Evolutionary conservation across 352 stramenopile genomes (phyloP).

Genomic region (Phytophthora tubulina): DNA sequence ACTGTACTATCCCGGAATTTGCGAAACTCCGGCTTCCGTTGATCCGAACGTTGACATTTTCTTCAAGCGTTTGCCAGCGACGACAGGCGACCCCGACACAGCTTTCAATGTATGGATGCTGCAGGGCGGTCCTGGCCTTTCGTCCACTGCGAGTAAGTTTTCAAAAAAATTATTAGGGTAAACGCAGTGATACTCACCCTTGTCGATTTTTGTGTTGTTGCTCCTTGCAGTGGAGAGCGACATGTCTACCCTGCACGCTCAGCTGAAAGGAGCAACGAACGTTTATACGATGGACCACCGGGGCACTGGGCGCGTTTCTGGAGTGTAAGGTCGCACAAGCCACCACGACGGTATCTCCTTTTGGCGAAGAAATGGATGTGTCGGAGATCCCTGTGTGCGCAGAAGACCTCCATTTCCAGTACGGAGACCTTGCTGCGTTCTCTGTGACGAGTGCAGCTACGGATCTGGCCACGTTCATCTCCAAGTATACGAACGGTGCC

Average conservation of each 20-base stretch:
- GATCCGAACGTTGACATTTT: background rate
- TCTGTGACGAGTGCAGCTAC: background rate
- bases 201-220: background rate
- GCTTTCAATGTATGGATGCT: background rate
- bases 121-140: background rate
- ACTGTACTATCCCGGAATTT: constrained; percentile 32
- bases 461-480: background rate
- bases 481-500: background rate
- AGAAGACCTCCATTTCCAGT: background rate
- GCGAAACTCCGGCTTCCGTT: background rate
- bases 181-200: no score
- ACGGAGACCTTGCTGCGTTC: background rate
- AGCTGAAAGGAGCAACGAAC: background rate
- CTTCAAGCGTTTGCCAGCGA: background rate
- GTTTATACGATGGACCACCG: constrained; percentile 1
- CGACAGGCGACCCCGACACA: background rate
- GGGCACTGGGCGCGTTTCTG: background rate
- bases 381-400: background rate
- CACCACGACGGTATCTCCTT: background rate
- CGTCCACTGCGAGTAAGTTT: background rate
- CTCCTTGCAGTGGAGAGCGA: background rate
- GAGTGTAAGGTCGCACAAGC: background rate
- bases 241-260: background rate
- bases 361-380: background rate
- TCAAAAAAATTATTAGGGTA: background rate